Evolutionary conservation across 192 early-diverging fungal species (phyloP), one percentile per base, ranked within the genome.

Genomic region (Coemansia furcata): DNA sequence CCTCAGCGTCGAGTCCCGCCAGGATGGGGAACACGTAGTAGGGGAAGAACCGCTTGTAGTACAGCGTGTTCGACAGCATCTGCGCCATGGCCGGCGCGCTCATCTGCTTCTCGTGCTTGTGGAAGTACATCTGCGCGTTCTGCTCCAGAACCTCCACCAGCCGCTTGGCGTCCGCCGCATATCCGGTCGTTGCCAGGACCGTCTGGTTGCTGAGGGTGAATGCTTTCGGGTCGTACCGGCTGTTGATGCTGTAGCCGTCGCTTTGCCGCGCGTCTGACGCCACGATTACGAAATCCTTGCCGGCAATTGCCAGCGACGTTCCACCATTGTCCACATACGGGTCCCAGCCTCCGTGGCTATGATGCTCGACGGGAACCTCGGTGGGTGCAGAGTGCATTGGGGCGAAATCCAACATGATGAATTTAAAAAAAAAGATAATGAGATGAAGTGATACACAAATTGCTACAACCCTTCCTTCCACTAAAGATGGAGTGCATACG

Each of bases 251-350:
- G 86, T 96, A 98, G 36, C 94, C 95, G 76, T 92, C 89, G 73
- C 92, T 94, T 78, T 97, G 94, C 49, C 96, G 92, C 6, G 98
- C 96, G 81, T 99, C 96, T 7, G 91, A 89, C n/a, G 95, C 98
- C 9, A 99, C 84, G 6, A 98, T 76, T 71, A 91, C 92, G 71
- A 91, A 99, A 85, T 98, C 96, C 30, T 91, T 83, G 23, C 98
- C 98, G n/a, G 95, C 92, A 80, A 99, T 93, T 36, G 93, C 93
- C 49, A 97, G 72, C 62, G 90, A 85, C 0, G 93, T 95, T 39
- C 95, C 91, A 49, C 87, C 89, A 65, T 91, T 99, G 83, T 96
- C 91, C 11, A 90, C 94, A 83, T 99, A 97, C 38, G 95, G 95
- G 38, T 90, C 88, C 80, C 94, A 97, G 46, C 85, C 80, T 74